phyloP scores from a whole-genome alignment of 2,329 filamentous ascomycete species.

The Blumeria hordei region DNA sequence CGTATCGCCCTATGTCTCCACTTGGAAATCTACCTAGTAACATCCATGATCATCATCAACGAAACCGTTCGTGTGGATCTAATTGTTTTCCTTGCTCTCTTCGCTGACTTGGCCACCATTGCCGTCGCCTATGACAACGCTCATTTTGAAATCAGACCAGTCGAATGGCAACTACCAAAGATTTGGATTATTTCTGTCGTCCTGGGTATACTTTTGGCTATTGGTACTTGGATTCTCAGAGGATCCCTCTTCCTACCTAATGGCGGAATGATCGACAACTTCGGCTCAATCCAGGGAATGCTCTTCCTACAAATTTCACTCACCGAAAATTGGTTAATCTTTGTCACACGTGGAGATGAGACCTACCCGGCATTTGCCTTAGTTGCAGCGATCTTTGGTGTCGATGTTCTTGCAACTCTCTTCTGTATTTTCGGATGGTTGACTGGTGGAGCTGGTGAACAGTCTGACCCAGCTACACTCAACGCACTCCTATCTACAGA shows the following conservation, averaged over 20 bases:
- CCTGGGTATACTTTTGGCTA: slow-evolving; percentile 41
- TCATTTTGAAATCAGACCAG: slow-evolving; percentile 48
- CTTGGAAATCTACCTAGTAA: slow-evolving; percentile 60
- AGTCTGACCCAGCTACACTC: slow-evolving; percentile 15
- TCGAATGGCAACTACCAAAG: slow-evolving; percentile 63
- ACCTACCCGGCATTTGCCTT: slow-evolving; percentile 57
- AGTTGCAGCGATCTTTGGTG: slow-evolving; percentile 42
- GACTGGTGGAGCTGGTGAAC: slow-evolving; percentile 23
- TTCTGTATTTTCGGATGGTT: slow-evolving; percentile 59
- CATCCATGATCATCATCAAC: slow-evolving; percentile 59
- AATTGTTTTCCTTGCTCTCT: slow-evolving; percentile 57
- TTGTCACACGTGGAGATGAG: slow-evolving; percentile 48
- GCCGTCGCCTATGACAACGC: slow-evolving; percentile 61
- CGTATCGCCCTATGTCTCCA: slow-evolving; percentile 82
- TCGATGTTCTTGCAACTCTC: slow-evolving; percentile 47
- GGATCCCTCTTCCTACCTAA: slow-evolving; percentile 42
- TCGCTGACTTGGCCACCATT: slow-evolving; percentile 58
- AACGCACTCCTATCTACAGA: slow-evolving; percentile 16
- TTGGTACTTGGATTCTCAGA: slow-evolving; percentile 50
- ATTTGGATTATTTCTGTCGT: slow-evolving; percentile 55
- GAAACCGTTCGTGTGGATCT: slow-evolving; percentile 49
- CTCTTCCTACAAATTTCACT: slow-evolving; percentile 51
- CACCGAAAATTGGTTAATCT: slow-evolving; percentile 59
- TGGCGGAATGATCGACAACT: slow-evolving; percentile 54
- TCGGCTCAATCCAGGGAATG: slow-evolving; percentile 49